Evolutionary conservation across 177 flowering plant species (phyloP), one percentile per base, ranked within the genome.

Genomic region (Tripterygium wilfordii): DNA sequence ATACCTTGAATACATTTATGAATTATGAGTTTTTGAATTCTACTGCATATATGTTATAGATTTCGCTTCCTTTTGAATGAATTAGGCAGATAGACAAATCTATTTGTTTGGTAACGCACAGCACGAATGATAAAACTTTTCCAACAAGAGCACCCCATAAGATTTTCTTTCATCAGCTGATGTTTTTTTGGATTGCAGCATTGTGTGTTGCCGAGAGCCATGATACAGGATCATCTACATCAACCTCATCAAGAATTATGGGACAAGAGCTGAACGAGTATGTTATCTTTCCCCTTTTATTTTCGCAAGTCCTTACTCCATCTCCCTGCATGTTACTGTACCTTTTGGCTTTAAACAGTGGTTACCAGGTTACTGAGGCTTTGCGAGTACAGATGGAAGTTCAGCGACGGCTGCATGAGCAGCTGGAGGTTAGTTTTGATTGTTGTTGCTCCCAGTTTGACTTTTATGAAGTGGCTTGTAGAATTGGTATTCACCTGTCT

Each of bases 321-420:
- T 17, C 20, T 45, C n/a, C 16, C 20, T 28, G 21, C 16, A 39
- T 8, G 9, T 20, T 42, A 13, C 26, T 9, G 20, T 49, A 10
- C n/a, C 10, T 48, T 45, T 24, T 17, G 13, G 35, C 33, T 51
- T 62, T n/a, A n/a, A 54, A 42, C 78, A 85, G 95, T 55, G 79
- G 86, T 35, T 78, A 46, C 71, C 98, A 82, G 61, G 96, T 91
- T 32, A 91, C 98, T 13, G 98, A 91, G 82, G 98, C 98, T 48
- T 59, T 91, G 58, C 66, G 98, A 9, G 78, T 76, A 15, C 96
- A 91, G 49, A 91, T 91, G 98, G 96, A 91, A 68, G 90, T 91
- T 48, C 98, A 91, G 49, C 57, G 95, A 64, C 79, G 77, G 67
- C 63, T 91, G 41, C 98, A 91, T 54, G 95, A 91, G 58, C 95